Percentiles rank a stretch among this genome's conserved stretches.
Conservation (phyloP, 2,329 filamentous ascomycete species). For the Aureobasidium sp. region DNA sequence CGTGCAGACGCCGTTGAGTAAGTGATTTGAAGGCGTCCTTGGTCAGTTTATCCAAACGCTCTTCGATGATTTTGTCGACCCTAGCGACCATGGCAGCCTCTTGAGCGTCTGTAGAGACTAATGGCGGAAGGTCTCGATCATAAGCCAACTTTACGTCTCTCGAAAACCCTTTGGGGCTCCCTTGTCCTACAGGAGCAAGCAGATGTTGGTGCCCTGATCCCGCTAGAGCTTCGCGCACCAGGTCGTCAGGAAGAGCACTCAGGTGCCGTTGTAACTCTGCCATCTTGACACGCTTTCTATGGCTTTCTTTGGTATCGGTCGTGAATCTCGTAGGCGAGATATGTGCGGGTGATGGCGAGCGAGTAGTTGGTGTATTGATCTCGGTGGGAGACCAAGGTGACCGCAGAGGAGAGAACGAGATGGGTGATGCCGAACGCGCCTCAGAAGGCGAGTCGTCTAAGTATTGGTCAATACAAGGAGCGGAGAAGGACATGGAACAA, state of each 20-base stretch:
- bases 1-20: background rate
- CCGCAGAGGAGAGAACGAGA: background rate
- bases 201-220: background rate
- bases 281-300: background rate
- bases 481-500: background rate
- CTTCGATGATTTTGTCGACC: slow-evolving; percentile 1
- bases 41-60: background rate
- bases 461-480: background rate
- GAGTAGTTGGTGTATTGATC: background rate
- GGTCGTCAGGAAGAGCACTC: background rate
- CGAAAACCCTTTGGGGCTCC: background rate
- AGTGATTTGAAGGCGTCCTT: background rate
- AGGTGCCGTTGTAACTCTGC: background rate
- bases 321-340: background rate
- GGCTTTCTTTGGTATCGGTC: background rate
- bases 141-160: background rate
- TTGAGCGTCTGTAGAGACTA: background rate
- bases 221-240: background rate
- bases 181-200: background rate
- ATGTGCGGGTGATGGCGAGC: background rate
- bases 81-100: background rate
- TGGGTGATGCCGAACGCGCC: background rate
- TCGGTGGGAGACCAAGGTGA: slow-evolving; percentile 6
- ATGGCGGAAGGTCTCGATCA: background rate
- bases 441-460: background rate